phyloP scores from a whole-genome alignment of 2,329 filamentous ascomycete genomes.

The Aspergillus alliaceus region DNA sequence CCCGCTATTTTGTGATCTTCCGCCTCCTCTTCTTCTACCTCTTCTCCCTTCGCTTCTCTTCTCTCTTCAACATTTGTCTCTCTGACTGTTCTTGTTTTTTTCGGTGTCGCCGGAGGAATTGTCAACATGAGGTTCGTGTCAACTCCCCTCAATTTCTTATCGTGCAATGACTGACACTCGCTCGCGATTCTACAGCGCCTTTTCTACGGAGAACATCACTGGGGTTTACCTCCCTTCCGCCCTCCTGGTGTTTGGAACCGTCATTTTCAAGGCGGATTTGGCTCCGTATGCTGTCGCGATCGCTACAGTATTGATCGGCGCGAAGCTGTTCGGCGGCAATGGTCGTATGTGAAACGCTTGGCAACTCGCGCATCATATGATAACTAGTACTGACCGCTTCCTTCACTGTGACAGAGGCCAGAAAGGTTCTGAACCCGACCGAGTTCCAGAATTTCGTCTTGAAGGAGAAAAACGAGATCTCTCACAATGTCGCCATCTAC shows the following conservation, averaged over 20 bases:
- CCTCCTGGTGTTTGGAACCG: constrained; percentile 72
- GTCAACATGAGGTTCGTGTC: constrained; percentile 32
- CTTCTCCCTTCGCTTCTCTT: constrained; percentile 4
- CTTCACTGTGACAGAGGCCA: constrained; percentile 56
- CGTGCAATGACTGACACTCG: constrained; percentile 2
- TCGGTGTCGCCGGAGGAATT: constrained; percentile 9
- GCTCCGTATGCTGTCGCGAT: constrained; percentile 67
- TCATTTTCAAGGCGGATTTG: constrained; percentile 78
- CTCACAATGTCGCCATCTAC: constrained; percentile 99
- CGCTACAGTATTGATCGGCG: constrained; percentile 65
- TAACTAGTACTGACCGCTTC: constrained; percentile 10
- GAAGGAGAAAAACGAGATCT: constrained; percentile 90
- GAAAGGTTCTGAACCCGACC: constrained; percentile 82
- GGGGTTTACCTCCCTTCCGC: constrained; percentile 82
- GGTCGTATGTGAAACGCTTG: constrained; percentile 56
- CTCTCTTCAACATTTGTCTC: constrained; percentile 1
- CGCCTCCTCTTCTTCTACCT: constrained; percentile 4
- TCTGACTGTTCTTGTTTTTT: background rate
- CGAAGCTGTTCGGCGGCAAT: constrained; percentile 69
- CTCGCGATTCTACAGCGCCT: constrained; percentile 23
- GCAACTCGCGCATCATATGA: constrained; percentile 3
- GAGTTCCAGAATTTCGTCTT: constrained; percentile 91
- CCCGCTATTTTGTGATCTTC: constrained; percentile 1
- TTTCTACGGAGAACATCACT: constrained; percentile 62
- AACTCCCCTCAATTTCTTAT: background rate